A percentile compares a stretch with the other conserved stretches of the same genome.
phyloP scores from a whole-genome alignment of 1,284 basidiomycete genomes.

The Gastroboletus turbinatus region DNA sequence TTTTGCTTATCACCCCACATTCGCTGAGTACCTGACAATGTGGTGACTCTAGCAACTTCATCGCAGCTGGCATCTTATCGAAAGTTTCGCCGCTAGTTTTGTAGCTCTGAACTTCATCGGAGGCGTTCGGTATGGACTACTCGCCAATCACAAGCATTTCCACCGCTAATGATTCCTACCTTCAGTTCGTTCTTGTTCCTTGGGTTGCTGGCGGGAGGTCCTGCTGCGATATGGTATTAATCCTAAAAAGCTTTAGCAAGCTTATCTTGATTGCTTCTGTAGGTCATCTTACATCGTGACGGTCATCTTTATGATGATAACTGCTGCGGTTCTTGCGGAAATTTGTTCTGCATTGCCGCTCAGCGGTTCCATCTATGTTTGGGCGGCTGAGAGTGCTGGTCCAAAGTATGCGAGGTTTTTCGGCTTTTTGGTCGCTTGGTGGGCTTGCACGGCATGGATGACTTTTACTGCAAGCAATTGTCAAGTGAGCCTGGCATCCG shows the following conservation, averaged over 20 bases:
- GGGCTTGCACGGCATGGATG: conserved; percentile 89
- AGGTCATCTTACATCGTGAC: conserved; percentile 83
- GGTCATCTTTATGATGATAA: conserved; percentile 81
- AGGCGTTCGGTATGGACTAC: conserved; percentile 58
- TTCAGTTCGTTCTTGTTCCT: conserved; percentile 74
- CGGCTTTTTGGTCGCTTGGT: conserved; percentile 87
- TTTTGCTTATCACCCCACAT: not conserved
- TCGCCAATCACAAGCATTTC: conserved; percentile 6
- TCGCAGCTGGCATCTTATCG: conserved; percentile 75
- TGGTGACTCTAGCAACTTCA: conserved; percentile 72
- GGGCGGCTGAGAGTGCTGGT: conserved; percentile 87
- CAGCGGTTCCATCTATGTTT: conserved; percentile 87
- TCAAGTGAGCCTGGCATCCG: conserved; percentile 49
- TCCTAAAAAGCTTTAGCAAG: not conserved
- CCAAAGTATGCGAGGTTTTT: conserved; percentile 80
- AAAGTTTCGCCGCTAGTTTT: conserved; percentile 84
- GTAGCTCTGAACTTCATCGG: conserved; percentile 86
- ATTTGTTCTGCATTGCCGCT: conserved; percentile 83
- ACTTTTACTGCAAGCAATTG: conserved; percentile 83
- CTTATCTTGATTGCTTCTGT: conserved; percentile 1
- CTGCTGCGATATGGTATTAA: conserved; percentile 73
- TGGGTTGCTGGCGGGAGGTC: conserved; percentile 80
- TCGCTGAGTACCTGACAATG: conserved; percentile 5
- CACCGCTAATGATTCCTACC: not conserved
- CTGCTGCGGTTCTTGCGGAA: conserved; percentile 81